phyloP scores from a whole-genome alignment of 2,329 filamentous ascomycete species.

The Colletotrichum sansevieriae region DNA sequence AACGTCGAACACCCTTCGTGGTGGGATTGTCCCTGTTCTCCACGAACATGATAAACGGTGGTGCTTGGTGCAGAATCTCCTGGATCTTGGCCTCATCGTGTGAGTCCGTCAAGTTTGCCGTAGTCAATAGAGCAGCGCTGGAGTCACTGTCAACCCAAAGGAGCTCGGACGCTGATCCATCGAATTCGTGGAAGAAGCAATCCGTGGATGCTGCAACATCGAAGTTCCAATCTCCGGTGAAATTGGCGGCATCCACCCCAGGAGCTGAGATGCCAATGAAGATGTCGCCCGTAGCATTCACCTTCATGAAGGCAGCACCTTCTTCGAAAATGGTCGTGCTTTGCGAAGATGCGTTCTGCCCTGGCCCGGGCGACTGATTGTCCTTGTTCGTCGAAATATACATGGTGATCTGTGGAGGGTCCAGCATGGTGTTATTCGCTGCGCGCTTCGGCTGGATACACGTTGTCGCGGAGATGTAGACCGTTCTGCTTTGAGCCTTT shows the following conservation, averaged over 20 bases:
- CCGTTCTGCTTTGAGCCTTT: slow-evolving; percentile 55
- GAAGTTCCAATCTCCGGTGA: slow-evolving; percentile 80
- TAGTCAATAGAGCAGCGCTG: slow-evolving; percentile 82
- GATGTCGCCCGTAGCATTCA: slow-evolving; percentile 74
- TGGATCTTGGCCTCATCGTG: slow-evolving; percentile 66
- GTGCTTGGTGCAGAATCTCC: slow-evolving; percentile 62
- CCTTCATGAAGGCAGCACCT: slow-evolving; percentile 76
- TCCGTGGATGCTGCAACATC: slow-evolving; percentile 88
- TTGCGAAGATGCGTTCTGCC: slow-evolving; percentile 58
- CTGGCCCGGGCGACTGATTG: slow-evolving; percentile 76
- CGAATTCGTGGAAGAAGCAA: slow-evolving; percentile 77
- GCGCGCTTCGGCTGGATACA: slow-evolving; percentile 79
- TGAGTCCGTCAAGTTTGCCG: slow-evolving; percentile 75
- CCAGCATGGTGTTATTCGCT: slow-evolving; percentile 56
- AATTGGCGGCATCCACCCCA: slow-evolving; percentile 67
- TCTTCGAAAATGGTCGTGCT: slow-evolving; percentile 67
- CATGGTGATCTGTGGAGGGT: slow-evolving; percentile 80
- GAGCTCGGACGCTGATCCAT: slow-evolving; percentile 68
- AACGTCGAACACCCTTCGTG: slow-evolving; percentile 79
- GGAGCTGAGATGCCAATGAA: slow-evolving; percentile 84
- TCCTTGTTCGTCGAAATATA: slow-evolving; percentile 77
- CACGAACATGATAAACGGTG: slow-evolving; percentile 84
- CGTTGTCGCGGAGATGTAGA: slow-evolving; percentile 89
- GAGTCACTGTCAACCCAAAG: slow-evolving; percentile 89
- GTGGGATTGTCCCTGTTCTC: slow-evolving; percentile 70